A percentile compares a stretch with the other conserved stretches of the same genome.
These are phyloP conservation scores for Solanum gandarillasii DNA, from an alignment of 257 asterid species.

Conservation along the genomic window DNA sequence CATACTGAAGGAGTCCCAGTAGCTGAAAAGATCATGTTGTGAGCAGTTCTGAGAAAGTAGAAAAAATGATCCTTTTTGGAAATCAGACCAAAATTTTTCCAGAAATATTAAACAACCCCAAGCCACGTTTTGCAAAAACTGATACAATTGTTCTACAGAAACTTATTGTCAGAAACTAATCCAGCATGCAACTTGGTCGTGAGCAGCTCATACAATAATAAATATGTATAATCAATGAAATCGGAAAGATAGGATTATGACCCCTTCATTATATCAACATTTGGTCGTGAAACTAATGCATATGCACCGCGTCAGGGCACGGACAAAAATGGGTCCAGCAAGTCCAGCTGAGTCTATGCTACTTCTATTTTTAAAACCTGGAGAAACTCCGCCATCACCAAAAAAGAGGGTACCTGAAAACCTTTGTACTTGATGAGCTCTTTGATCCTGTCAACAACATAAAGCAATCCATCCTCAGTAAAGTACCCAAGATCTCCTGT, in stretches of 20 bases:
- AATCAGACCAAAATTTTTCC: not conserved
- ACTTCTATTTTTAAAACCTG: not conserved
- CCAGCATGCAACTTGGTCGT: not conserved
- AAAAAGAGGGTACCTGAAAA: constrained; percentile 49
- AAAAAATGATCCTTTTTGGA: not conserved
- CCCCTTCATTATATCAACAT: not conserved
- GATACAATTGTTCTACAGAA: not conserved
- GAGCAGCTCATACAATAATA: not conserved
- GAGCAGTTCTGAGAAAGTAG: not conserved
- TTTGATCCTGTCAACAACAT: constrained; percentile 85
- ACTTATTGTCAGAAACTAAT: not conserved
- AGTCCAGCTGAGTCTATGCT: not conserved
- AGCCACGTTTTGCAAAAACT: not conserved
- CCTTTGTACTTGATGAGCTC: constrained; percentile 95
- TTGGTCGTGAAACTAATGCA: not conserved
- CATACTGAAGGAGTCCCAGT: not conserved
- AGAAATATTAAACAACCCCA: not conserved
- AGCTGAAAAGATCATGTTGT: not conserved
- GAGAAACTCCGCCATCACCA: not conserved
- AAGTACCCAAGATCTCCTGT: constrained; percentile 98
- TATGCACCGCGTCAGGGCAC: not conserved
- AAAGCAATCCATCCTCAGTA: constrained; percentile 71
- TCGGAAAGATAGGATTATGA: not conserved
- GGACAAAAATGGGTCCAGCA: not conserved
- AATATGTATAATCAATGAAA: not conserved